These are phyloP conservation scores for Hirschfeldia incana DNA, from an alignment of 345 rosid species.

Conservation along the genomic window DNA sequence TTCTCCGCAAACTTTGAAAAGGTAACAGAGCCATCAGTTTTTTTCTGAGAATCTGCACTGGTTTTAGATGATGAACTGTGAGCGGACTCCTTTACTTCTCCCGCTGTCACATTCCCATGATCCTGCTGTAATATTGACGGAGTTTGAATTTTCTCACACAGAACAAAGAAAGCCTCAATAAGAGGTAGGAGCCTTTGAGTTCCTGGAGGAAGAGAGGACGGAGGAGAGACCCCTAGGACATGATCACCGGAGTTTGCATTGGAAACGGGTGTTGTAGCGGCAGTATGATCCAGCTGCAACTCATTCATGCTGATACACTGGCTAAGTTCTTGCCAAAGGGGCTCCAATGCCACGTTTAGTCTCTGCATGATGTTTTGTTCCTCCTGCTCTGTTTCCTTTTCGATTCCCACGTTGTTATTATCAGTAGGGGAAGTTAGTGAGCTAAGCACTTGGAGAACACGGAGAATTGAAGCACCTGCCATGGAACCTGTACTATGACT, in stretches of 20 bases:
- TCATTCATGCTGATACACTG: slow-evolving; percentile 85
- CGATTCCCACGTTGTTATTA: slow-evolving; percentile 42
- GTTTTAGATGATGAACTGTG: slow-evolving; percentile 52
- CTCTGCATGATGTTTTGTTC: slow-evolving; percentile 75
- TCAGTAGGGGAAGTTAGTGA: slow-evolving; percentile 48
- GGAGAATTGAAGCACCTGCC: slow-evolving; percentile 92
- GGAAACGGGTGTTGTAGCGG: slow-evolving; percentile 42
- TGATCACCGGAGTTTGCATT: slow-evolving; percentile 57
- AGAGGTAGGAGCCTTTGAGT: slow-evolving; percentile 83
- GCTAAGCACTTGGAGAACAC: slow-evolving; percentile 84
- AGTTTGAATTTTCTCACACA: slow-evolving; percentile 84
- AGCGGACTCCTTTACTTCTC: slow-evolving; percentile 79
- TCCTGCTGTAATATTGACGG: slow-evolving; percentile 62
- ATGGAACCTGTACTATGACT: slow-evolving; percentile 85
- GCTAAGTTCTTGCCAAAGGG: slow-evolving; percentile 91
- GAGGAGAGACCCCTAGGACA: slow-evolving; percentile 57
- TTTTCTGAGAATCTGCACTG: slow-evolving; percentile 62
- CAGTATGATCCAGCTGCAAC: slow-evolving; percentile 73
- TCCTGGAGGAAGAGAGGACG: slow-evolving; percentile 84
- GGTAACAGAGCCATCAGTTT: slow-evolving; percentile 70
- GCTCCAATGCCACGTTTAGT: slow-evolving; percentile 73
- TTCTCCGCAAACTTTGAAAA: slow-evolving; percentile 90
- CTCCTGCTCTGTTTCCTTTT: slow-evolving; percentile 57
- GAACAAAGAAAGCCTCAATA: slow-evolving; percentile 93
- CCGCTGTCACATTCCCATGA: slow-evolving; percentile 64